Conservation (phyloP, 2,329 filamentous ascomycete genomes). For the Fusarium guadeloupense region DNA sequence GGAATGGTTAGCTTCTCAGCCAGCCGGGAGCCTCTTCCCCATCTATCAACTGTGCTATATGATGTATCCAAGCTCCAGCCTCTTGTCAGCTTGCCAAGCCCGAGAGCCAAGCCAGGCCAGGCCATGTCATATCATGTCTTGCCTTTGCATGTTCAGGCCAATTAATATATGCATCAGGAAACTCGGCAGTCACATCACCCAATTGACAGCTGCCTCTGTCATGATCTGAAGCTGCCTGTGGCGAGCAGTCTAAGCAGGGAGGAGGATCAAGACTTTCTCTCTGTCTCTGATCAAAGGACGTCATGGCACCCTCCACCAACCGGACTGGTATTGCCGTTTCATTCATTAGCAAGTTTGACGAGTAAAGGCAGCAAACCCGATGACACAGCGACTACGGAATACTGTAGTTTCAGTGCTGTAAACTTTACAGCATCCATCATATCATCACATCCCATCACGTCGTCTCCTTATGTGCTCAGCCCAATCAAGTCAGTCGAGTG, state of each 20-base stretch:
- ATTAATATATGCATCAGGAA: not conserved
- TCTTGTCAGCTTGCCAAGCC: not conserved
- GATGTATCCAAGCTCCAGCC: too few relatives aligned
- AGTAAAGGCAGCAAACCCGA: too few relatives aligned
- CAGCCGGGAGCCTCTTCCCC: not conserved
- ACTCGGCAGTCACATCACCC: not conserved
- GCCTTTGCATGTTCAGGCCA: not conserved
- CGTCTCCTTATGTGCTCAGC: conserved; percentile 1
- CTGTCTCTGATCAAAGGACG: not conserved
- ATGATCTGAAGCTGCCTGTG: not conserved
- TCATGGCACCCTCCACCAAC: not conserved
- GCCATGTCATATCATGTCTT: not conserved
- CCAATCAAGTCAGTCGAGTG: conserved; percentile 31
- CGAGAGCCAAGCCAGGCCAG: too few relatives aligned
- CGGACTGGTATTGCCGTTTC: not conserved
- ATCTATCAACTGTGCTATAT: too few relatives aligned
- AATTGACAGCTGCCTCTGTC: not conserved
- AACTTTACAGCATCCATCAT: too few relatives aligned
- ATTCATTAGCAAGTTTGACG: too few relatives aligned
- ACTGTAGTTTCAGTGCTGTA: too few relatives aligned
- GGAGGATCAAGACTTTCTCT: conserved; percentile 7
- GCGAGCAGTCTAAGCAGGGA: conserved; percentile 2
- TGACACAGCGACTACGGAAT: too few relatives aligned
- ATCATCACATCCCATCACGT: too few relatives aligned
- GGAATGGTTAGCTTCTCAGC: not conserved